These are phyloP conservation scores for Spongospora subterranea DNA, from an alignment of 208 protist species.

Conservation along the genomic window DNA sequence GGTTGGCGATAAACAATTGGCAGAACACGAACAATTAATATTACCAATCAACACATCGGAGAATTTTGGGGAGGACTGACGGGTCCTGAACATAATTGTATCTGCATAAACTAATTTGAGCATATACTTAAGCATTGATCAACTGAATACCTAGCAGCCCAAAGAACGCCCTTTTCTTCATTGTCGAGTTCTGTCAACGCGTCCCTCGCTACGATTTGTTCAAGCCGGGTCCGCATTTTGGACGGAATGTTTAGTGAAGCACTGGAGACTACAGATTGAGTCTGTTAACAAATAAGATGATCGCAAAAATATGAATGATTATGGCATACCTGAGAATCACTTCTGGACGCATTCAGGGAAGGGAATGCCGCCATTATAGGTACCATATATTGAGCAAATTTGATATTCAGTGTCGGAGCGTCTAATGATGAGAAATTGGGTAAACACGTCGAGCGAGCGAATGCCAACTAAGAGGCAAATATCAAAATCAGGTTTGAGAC, in stretches of 20 bases:
- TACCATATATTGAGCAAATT: conserved; percentile 22
- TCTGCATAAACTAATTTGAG: background rate
- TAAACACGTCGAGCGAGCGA: background rate
- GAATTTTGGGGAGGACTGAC: conserved; percentile 68
- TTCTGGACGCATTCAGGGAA: no score
- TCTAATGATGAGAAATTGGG: conserved; percentile 6
- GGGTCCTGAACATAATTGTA: conserved; percentile 60
- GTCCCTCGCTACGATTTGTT: conserved; percentile 48
- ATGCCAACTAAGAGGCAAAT: background rate
- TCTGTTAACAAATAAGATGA: no score
- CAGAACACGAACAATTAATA: background rate
- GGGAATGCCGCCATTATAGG: background rate
- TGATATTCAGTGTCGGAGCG: conserved; percentile 25
- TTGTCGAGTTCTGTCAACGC: background rate
- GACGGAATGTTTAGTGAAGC: conserved; percentile 3
- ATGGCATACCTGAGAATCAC: no score
- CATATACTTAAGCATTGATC: background rate
- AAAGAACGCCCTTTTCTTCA: conserved; percentile 64
- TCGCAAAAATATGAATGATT: no score
- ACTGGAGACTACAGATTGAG: no score
- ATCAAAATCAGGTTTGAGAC: background rate
- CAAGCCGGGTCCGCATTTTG: conserved; percentile 12
- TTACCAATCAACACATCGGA: conserved; percentile 67
- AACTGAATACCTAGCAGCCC: conserved; percentile 22
- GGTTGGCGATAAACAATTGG: background rate